These are phyloP conservation scores for Ambrosiella xylebori DNA, from an alignment of 2,329 filamentous ascomycete genomes.

Conservation along the genomic window DNA sequence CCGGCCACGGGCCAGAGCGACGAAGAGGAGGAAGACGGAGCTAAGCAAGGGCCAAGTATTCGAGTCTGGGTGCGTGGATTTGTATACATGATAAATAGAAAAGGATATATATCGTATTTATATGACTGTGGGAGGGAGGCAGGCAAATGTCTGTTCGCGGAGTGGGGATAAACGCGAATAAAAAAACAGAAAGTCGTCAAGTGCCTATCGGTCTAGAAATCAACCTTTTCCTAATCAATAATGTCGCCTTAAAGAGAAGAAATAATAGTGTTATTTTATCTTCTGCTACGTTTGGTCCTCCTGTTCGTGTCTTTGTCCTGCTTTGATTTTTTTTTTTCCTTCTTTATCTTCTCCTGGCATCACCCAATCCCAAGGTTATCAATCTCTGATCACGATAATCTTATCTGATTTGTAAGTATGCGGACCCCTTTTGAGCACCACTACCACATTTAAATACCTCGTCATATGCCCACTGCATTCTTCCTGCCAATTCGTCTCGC, in stretches of 20 bases:
- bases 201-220: not conserved
- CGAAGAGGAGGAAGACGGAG: not conserved
- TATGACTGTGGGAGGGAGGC: not conserved
- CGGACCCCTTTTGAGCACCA: not conserved
- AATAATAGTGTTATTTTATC: not conserved
- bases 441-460: not conserved
- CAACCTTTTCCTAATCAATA: not conserved
- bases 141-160: not conserved
- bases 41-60: not conserved
- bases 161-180: no score
- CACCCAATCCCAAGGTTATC: not conserved
- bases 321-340: not conserved
- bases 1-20: not conserved
- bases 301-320: not conserved
- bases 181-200: no score
- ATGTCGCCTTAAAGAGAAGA: not conserved
- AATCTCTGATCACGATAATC: conserved; percentile 2
- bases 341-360: not conserved
- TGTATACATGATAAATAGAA: not conserved
- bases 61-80: not conserved
- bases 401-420: conserved; percentile 5
- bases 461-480: not conserved
- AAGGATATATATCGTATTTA: not conserved
- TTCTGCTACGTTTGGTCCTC: no score
- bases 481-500: not conserved